phyloP scores from a whole-genome alignment of 441 rosid species.

The Corymbia citriodora region DNA sequence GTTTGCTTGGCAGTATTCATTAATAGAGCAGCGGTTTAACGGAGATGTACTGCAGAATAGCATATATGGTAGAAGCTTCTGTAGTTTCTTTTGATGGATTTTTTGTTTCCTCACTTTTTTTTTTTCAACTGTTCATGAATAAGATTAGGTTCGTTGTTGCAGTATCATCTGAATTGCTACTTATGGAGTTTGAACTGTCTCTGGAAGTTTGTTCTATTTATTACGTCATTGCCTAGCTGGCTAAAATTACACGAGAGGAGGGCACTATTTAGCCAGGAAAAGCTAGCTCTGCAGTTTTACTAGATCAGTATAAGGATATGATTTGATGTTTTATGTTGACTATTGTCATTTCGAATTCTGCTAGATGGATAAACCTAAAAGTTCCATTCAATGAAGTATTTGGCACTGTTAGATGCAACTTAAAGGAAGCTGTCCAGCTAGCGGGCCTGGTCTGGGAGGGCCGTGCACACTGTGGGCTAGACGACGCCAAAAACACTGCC shows the following conservation, averaged over 20 bases:
- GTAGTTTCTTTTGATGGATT: neutral
- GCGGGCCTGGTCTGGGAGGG: slow-evolving; percentile 69
- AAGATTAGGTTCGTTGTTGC: neutral
- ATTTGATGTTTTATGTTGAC: neutral
- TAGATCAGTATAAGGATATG: neutral
- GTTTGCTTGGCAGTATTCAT: neutral
- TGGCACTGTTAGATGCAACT: slow-evolving; percentile 48
- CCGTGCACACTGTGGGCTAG: slow-evolving; percentile 64
- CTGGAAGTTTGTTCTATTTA: neutral
- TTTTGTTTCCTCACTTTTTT: neutral
- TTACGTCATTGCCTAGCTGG: neutral
- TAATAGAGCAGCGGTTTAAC: neutral
- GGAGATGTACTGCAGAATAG: neutral
- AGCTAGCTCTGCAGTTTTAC: neutral
- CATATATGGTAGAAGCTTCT: neutral
- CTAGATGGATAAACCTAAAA: slow-evolving; percentile 70
- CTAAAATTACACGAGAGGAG: neutral
- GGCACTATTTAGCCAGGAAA: neutral
- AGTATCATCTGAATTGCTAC: neutral
- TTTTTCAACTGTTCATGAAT: neutral
- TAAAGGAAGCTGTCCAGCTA: slow-evolving; percentile 63
- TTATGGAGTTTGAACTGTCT: neutral
- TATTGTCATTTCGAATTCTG: neutral
- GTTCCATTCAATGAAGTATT: slow-evolving; percentile 59
- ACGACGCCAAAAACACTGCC: slow-evolving; percentile 71